Base-by-base conservation (phyloP, 1,139 yeast genomes). In the Suhomyces choctaworum region DNA sequence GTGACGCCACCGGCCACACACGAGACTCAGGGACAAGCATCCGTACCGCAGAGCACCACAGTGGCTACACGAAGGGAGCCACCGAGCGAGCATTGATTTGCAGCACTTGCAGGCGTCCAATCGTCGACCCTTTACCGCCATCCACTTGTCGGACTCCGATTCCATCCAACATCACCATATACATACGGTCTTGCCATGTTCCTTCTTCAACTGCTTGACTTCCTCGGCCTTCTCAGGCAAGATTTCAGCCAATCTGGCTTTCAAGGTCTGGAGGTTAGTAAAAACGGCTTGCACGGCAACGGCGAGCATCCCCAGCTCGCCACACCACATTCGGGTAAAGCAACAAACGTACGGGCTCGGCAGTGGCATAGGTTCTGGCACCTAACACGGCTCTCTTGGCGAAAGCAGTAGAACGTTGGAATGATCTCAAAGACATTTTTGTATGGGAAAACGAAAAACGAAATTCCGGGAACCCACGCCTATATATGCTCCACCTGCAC, bases 141-240 rank as follows among this genome's bases (percentile, higher is more conserved):
- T 6, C 12, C 24, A 22, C 10, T 22, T 4, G 12, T n/a, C 12
- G 12, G n/a, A n/a, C 21, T 19, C 21, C 8, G 21, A 19, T 19
- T 7, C 8, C 9, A 7, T 7, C 21, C 9, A 19, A 13, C n/a
- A n/a, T n/a, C n/a, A n/a, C n/a, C n/a, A n/a, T 6, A 42, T 60
- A 67, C 73, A 52, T 63, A 66, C 92, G 57, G 94, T 82, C 64
- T 82, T 77, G 59, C 97, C 97, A 64, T 89, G 76, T 56, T 87
- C 92, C 64, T 85, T 76, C 68, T 90, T 87, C 62, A 90, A 81
- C 56, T 82, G 80, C 74, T 88, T 89, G 66, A 90, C 83, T 71
- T 88, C 86, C 64, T 88, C 97, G 49, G 85, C 86, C 75, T 86
- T 87, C 57, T 78, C 88, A 52, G 98, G 98, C 62, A 89, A 78